Conservation (phyloP, 2,329 filamentous ascomycete genomes). For the Cryphonectria radicalis region DNA sequence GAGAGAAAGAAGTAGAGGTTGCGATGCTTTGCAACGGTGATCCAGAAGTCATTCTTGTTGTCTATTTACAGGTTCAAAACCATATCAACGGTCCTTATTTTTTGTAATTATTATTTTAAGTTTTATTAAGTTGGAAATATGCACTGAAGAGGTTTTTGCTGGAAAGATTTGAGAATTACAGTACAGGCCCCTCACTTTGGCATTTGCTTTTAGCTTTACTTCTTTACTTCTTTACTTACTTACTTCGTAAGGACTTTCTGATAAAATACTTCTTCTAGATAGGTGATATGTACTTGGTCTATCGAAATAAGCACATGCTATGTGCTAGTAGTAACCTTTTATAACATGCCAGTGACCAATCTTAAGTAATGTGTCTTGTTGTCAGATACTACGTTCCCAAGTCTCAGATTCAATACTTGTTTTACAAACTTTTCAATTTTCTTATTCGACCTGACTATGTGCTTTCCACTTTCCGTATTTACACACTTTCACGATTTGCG, state of each 20-base stretch:
- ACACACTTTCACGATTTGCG: background rate
- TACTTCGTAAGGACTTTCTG: background rate
- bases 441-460: background rate
- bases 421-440: background rate
- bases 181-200: background rate
- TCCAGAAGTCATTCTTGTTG: background rate
- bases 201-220: background rate
- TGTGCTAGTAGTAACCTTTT: background rate
- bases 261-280: background rate
- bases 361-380: background rate
- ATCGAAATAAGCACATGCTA: background rate
- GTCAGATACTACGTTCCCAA: background rate
- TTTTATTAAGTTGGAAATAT: background rate
- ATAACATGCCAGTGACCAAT: background rate
- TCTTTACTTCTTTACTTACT: too few relatives aligned
- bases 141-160: background rate
- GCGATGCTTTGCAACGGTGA: background rate
- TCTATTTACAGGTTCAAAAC: background rate
- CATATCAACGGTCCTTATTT: background rate
- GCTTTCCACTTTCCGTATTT: background rate
- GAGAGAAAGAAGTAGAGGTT: background rate
- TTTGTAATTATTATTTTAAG: background rate
- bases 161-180: background rate
- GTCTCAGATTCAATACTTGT: background rate
- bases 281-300: background rate